Conservation (phyloP, 2,329 filamentous ascomycete species). For the Pseudogymnoascus sp. region DNA sequence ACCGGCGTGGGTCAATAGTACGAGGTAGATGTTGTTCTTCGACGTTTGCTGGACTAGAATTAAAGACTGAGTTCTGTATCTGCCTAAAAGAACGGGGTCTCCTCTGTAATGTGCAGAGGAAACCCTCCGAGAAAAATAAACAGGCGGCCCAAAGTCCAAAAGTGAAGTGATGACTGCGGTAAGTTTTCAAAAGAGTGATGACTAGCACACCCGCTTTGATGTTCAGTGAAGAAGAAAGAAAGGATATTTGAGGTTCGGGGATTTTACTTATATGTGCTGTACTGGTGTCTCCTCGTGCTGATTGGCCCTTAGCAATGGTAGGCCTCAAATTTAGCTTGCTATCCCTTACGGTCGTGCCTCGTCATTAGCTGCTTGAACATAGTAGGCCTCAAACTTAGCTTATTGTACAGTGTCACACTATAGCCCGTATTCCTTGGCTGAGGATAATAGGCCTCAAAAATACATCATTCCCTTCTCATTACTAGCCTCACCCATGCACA, state of each 20-base stretch:
- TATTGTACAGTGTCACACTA: not conserved
- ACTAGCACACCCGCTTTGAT: not conserved
- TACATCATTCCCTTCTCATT: not conserved
- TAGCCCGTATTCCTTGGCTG: not conserved
- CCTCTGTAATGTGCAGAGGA: not conserved
- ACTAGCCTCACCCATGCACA: not conserved
- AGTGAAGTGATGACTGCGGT: not conserved
- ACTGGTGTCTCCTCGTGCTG: not conserved
- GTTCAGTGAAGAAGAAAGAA: not conserved
- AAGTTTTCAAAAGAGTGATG: not conserved
- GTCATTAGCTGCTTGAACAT: not conserved
- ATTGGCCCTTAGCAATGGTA: not conserved
- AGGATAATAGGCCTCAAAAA: not conserved
- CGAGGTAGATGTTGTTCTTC: not conserved
- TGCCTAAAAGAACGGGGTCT: not conserved
- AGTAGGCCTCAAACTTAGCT: not conserved
- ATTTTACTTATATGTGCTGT: not conserved
- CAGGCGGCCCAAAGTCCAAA: not conserved
- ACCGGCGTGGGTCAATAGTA: not conserved
- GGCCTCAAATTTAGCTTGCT: constrained; percentile 1
- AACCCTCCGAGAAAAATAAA: not conserved
- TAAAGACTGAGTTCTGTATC: not conserved
- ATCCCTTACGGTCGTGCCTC: not conserved
- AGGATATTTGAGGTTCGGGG: not conserved
- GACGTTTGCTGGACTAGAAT: not conserved